Base-by-base conservation (phyloP, 2,329 filamentous ascomycete species). In the Drechslerella dactyloides region DNA sequence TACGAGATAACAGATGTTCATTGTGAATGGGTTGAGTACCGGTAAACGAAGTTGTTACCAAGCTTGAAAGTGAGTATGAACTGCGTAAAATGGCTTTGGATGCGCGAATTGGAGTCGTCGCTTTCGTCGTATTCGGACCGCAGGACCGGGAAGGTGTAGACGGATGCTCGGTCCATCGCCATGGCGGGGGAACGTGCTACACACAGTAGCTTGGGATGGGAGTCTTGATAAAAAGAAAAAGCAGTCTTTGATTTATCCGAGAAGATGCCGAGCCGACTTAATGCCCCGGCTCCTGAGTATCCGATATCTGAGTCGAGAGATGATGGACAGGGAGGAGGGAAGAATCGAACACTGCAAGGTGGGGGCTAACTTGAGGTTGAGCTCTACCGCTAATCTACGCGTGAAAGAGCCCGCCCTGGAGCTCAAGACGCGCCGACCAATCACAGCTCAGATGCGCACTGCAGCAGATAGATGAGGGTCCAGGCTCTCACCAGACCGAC, bases 51-150 rank as follows among this genome's bases (percentile, higher is more conserved):
- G 78, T 89, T 86, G 80, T 96, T 96, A 81, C 97, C 93, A 46
- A 97, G 86, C 78, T 93, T 88, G 79, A 97, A 99, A 76, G 93
- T 90, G 66, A 97, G 86, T 75, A 99, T 89, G 80, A 99, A 99
- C 73, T 91, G 89, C 78, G 94, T 88, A 72, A 99, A 85, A 78
- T 91, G 88, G 69, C 86, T 85, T 79, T 94, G 91, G 55, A 93
- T 83, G 78, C 91, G 86, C 24, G 86, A 83, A 68, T 89, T 85
- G 65, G 85, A 88, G 78, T 93, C 89, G 75, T 88, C 85, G 69
- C 83, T 85, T 44, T 87, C 85, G 76, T 87, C 86, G 74, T 85
- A 85, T 75, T 85, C 86, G 65, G 87, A 84, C 75, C 87, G 86
- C 76, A 91, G 91, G 73, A 97, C 88, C 76, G 93, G 84, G 58